Conservation (phyloP, 1,139 yeast genomes). For the Eremothecium coryli region DNA sequence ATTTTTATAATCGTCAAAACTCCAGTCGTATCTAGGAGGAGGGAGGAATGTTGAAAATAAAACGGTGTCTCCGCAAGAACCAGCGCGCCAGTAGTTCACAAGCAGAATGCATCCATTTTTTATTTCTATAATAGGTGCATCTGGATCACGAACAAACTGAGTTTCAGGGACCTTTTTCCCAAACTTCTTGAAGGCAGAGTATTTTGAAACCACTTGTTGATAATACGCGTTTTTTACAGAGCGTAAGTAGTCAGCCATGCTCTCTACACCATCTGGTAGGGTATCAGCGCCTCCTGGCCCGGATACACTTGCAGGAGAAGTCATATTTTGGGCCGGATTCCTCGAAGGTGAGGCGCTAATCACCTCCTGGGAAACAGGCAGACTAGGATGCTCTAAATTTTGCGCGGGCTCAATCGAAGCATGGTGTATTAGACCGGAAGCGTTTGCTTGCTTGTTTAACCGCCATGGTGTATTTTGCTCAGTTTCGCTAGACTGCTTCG, state of each 20-base stretch:
- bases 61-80: constrained; percentile 28
- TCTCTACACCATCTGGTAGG: constrained; percentile 6
- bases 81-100: constrained; percentile 27
- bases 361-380: neutral
- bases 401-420: neutral
- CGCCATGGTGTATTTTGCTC: neutral
- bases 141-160: constrained; percentile 18
- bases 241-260: constrained; percentile 20
- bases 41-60: constrained; percentile 26
- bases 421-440: too few relatives aligned
- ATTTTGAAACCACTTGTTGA: constrained; percentile 15
- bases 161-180: constrained; percentile 23
- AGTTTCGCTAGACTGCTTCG: neutral
- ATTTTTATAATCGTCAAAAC: constrained; percentile 1
- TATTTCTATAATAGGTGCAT: constrained; percentile 23
- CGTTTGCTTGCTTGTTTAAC: neutral
- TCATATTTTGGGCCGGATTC: neutral
- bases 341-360: neutral
- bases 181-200: constrained; percentile 23
- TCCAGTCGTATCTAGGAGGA: constrained; percentile 13
- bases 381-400: neutral
- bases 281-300: neutral
- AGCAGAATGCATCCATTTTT: constrained; percentile 21
- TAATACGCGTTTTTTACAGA: constrained; percentile 21
- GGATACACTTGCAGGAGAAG: neutral